A percentile compares a stretch with the other conserved stretches of the same genome.
Conservation (phyloP, 768 basidiomycete species). For the Polyporus arcularius region DNA sequence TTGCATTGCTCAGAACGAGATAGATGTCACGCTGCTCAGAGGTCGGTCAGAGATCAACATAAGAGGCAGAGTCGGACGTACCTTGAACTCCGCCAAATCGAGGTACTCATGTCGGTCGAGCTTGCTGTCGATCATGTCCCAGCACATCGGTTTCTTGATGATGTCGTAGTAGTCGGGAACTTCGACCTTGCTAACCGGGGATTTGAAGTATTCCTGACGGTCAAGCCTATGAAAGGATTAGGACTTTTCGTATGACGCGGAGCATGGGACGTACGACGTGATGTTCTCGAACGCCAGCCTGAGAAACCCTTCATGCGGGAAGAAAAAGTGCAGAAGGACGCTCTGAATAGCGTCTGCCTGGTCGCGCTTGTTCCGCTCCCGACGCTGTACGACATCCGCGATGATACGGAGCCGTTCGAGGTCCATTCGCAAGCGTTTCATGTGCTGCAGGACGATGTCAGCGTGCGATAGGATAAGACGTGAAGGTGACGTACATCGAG, state of each 20-base stretch:
- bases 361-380: slow-evolving; percentile 79
- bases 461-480: slow-evolving; percentile 30
- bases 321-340: slow-evolving; percentile 62
- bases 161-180: slow-evolving; percentile 93
- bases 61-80: slow-evolving; percentile 26
- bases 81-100: slow-evolving; percentile 74
- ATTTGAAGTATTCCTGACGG: slow-evolving; percentile 71
- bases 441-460: slow-evolving; percentile 35
- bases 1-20: slow-evolving; percentile 84
- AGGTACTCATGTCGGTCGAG: slow-evolving; percentile 84
- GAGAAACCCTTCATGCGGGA: slow-evolving; percentile 63
- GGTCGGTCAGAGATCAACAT: not conserved
- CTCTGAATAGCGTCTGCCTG: slow-evolving; percentile 69
- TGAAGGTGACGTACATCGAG: slow-evolving; percentile 60
- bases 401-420: slow-evolving; percentile 72
- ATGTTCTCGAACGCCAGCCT: slow-evolving; percentile 71
- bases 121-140: slow-evolving; percentile 78
- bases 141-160: slow-evolving; percentile 86
- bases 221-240: slow-evolving; percentile 54
- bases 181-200: slow-evolving; percentile 75
- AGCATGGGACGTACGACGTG: slow-evolving; percentile 51
- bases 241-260: not conserved
- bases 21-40: slow-evolving; percentile 67
- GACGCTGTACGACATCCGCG: slow-evolving; percentile 66
- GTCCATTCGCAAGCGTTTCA: slow-evolving; percentile 72